Evolutionary conservation across 345 rosid genomes (phyloP).

Genomic region (Moricandia arvensis): DNA sequence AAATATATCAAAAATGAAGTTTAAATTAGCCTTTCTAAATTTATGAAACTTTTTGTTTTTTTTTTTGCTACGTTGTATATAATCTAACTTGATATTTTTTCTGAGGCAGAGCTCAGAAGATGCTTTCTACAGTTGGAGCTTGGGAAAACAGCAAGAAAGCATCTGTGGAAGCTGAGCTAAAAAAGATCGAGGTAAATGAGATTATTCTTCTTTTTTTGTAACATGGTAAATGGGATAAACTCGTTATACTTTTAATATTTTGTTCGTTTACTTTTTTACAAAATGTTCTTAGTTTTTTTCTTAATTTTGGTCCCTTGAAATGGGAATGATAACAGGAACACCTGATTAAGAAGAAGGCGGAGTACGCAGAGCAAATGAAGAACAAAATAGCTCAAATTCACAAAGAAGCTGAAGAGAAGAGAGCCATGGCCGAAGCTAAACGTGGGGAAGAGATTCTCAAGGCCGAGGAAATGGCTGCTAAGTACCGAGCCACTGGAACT

Average conservation of each 20-base stretch:
- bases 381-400: conserved; percentile 74
- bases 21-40: not conserved
- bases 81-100: not conserved
- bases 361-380: conserved; percentile 73
- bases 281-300: not conserved
- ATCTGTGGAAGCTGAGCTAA: conserved; percentile 33
- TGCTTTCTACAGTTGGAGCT: conserved; percentile 30
- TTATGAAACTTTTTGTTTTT: not conserved
- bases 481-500: conserved; percentile 74
- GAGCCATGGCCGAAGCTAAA: conserved; percentile 71
- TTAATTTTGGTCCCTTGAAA: not conserved
- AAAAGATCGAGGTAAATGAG: conserved; percentile 25
- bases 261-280: not conserved
- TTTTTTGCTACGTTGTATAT: not conserved
- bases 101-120: conserved; percentile 28
- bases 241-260: not conserved
- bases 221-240: no score
- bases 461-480: conserved; percentile 82
- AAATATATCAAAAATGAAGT: no score
- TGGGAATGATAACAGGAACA: conserved; percentile 49
- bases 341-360: conserved; percentile 77
- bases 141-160: conserved; percentile 42
- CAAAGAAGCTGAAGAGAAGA: conserved; percentile 82
- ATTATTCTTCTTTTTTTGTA: no score
- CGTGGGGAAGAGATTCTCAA: conserved; percentile 82